Evolutionary conservation across 306 rosid genomes (phyloP).

Genomic region (Vicia faba): DNA sequence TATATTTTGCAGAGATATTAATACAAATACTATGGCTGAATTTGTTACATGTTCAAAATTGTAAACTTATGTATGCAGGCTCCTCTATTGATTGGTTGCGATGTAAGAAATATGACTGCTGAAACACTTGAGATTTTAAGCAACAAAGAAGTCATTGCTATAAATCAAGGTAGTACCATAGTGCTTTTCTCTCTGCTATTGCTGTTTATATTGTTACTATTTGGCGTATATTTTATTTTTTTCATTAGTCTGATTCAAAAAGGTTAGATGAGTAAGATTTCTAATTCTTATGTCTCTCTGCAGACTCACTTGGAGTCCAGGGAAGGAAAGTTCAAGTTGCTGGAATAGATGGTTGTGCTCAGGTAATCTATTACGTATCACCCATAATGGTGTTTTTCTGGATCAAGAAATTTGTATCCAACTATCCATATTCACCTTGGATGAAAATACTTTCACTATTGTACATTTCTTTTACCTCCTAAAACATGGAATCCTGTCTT

Average conservation of each 20-base stretch:
- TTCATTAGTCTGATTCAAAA: slow-evolving; percentile 21
- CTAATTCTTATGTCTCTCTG: slow-evolving; percentile 34
- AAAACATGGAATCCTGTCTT: neutral
- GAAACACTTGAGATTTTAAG: slow-evolving; percentile 72
- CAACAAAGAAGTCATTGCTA: slow-evolving; percentile 80
- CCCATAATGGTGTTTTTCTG: slow-evolving; percentile 25
- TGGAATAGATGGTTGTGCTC: slow-evolving; percentile 66
- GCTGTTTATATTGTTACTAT: slow-evolving; percentile 1
- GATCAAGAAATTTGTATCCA: slow-evolving; percentile 1
- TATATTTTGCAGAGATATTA: slow-evolving; percentile 13
- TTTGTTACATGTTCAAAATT: slow-evolving; percentile 37
- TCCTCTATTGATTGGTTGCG: slow-evolving; percentile 87
- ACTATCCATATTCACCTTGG: slow-evolving; percentile 8
- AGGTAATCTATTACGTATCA: slow-evolving; percentile 55
- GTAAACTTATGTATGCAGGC: slow-evolving; percentile 62
- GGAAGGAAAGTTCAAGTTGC: slow-evolving; percentile 78
- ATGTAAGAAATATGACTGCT: slow-evolving; percentile 72
- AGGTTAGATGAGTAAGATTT: slow-evolving; percentile 20
- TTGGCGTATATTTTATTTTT: neutral
- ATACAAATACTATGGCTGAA: slow-evolving; percentile 9
- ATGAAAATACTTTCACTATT: slow-evolving; percentile 33
- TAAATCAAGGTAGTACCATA: slow-evolving; percentile 76
- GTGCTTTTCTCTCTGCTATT: slow-evolving; percentile 12
- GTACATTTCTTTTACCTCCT: slow-evolving; percentile 2
- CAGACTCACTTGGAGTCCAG: slow-evolving; percentile 91